Base-by-base conservation (phyloP, 331 rosid species). In the Stylosanthes scabra region DNA sequence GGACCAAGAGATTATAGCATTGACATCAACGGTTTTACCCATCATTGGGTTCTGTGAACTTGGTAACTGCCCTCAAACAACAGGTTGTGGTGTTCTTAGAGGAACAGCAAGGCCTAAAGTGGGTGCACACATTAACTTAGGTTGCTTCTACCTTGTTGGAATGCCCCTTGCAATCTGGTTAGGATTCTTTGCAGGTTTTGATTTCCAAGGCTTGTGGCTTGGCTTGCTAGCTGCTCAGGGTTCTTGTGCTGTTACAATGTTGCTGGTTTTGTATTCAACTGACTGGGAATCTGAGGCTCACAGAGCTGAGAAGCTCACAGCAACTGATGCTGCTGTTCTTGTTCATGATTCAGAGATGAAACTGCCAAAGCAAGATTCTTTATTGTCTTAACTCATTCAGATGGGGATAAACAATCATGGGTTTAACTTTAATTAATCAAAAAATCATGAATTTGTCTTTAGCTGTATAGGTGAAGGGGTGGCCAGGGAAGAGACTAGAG, bases 1-100 rank as follows among this genome's bases (percentile, higher is more conserved):
- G 0, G 99, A 95, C 57, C 63, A 74, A 54, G 96, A 95, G 68
- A 95, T 95, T 34, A 45, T 90, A 28, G 41, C 56, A 0, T 54
- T 95, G 16, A 92, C 98, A 8, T 75, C 98, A 0, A 37, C 79
- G 83, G 99, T 92, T 14, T 83, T 95, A 46, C 99, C 99, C 0
- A 86, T 95, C 42, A 89, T 95, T 8, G 99, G 99, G 4, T 88
- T 95, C 0, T 95, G 99, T 64, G 99, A 95, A 80, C 87, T 95
- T 0, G 99, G 99, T 16, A 95, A 95, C 58, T 92, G 97, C 59
- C 98, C 99, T 5, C 99, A 95, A 55, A 95, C 99, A 15, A 88
- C 98, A 0, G 99, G 99, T 3, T 95, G 99, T 62, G 99, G 99
- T 7, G 97, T 92, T 2, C 66, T 95, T 31, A 87, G 99, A 63